Evolutionary conservation across 495 filamentous ascomycete genomes (phyloP).

Genomic region (Podospora appendiculata): DNA sequence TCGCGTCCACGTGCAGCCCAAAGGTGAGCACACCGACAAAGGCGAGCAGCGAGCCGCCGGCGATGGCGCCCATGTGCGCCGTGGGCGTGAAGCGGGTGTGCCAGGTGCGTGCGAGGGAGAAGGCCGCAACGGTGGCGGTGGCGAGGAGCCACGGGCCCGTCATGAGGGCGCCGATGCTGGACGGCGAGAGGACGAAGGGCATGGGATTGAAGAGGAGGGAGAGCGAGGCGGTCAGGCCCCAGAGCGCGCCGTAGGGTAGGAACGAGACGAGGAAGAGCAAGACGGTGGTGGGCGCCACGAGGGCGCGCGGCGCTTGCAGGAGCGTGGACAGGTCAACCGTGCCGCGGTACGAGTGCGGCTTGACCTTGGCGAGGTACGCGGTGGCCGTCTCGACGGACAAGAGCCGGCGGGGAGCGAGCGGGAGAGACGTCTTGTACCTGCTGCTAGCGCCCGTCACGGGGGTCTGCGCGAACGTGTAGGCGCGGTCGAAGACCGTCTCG

Average conservation of each 20-base stretch:
- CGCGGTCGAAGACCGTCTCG: slow-evolving; percentile 41
- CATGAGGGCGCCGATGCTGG: slow-evolving; percentile 35
- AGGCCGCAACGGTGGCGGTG: slow-evolving; percentile 16
- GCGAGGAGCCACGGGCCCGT: slow-evolving; percentile 31
- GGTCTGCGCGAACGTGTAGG: slow-evolving; percentile 17
- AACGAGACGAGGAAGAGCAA: slow-evolving; percentile 36
- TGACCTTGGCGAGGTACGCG: slow-evolving; percentile 30
- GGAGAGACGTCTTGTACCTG: slow-evolving; percentile 20
- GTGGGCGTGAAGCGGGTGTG: slow-evolving; percentile 18
- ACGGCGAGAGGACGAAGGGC: slow-evolving; percentile 32
- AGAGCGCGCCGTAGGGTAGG: slow-evolving; percentile 32
- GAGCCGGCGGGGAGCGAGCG: slow-evolving; percentile 21
- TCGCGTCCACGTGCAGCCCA: slow-evolving; percentile 28
- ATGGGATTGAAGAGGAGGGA: slow-evolving; percentile 38
- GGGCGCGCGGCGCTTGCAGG: slow-evolving; percentile 34
- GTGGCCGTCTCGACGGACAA: slow-evolving; percentile 19
- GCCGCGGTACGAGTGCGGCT: slow-evolving; percentile 27
- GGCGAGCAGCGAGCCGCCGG: slow-evolving; percentile 24
- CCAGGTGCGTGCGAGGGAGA: slow-evolving; percentile 13
- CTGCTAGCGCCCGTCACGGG: slow-evolving; percentile 18
- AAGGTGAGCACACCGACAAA: slow-evolving; percentile 33
- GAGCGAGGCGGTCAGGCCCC: slow-evolving; percentile 33
- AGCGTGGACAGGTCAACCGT: slow-evolving; percentile 16
- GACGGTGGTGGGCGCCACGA: slow-evolving; percentile 35
- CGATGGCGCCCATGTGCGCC: slow-evolving; percentile 21